phyloP scores from a whole-genome alignment of 176 grass and related monocot species.

The Tillandsia fasciculata region DNA sequence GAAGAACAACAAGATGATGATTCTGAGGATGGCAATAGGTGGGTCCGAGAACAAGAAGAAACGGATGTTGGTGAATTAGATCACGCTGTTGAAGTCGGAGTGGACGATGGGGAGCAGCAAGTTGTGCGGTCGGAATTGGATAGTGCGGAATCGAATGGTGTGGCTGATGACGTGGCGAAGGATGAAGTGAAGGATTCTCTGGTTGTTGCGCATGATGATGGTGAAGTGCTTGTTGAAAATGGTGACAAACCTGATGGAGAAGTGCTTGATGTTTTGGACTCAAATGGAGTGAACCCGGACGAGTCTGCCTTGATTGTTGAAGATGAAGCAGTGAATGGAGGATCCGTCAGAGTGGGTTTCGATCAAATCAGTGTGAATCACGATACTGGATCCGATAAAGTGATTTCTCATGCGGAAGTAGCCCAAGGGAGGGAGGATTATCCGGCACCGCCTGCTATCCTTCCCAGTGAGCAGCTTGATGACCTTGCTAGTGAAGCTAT shows the following conservation, averaged over 20 bases:
- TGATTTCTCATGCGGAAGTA: background rate
- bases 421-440: background rate
- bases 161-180: background rate
- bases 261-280: background rate
- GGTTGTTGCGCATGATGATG: background rate
- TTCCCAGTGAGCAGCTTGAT: background rate
- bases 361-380: background rate
- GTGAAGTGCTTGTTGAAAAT: background rate
- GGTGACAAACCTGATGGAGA: background rate
- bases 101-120: background rate
- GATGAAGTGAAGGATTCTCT: background rate
- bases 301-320: background rate
- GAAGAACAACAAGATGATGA: background rate
- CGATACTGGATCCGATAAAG: background rate
- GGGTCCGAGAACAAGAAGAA: background rate
- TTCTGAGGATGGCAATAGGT: background rate
- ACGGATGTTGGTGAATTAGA: background rate
- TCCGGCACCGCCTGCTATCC: background rate
- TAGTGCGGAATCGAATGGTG: background rate
- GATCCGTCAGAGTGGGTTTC: background rate
- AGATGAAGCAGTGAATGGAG: background rate
- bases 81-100: background rate
- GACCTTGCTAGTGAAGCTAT: background rate
- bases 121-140: background rate
- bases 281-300: background rate